Evolutionary conservation across 2,329 filamentous ascomycete species (phyloP).

Genomic region (Aspergillus japonicus): DNA sequence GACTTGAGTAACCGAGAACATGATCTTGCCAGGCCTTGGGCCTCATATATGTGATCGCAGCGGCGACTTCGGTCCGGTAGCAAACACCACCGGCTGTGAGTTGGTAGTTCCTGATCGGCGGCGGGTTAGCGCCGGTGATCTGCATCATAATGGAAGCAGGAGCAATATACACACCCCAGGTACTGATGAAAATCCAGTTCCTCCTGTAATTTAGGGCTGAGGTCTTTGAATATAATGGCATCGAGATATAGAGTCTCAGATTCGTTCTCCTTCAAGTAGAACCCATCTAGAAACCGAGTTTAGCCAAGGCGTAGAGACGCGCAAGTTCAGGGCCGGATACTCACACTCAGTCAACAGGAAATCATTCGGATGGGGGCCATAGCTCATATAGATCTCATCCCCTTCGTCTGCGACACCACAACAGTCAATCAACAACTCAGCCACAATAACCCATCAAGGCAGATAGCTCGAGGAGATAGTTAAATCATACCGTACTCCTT

Average conservation of each 20-base stretch:
- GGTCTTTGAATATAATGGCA: slow-evolving; percentile 39
- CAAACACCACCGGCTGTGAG: slow-evolving; percentile 40
- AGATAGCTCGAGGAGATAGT: too few relatives aligned
- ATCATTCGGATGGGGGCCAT: slow-evolving; percentile 46
- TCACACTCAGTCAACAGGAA: slow-evolving; percentile 46
- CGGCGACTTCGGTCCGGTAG: slow-evolving; percentile 45
- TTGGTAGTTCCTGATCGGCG: slow-evolving; percentile 40
- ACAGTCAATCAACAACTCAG: neutral
- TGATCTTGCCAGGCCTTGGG: slow-evolving; percentile 41
- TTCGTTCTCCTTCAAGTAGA: slow-evolving; percentile 41
- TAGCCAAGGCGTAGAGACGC: neutral
- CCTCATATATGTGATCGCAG: slow-evolving; percentile 41
- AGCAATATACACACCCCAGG: slow-evolving; percentile 34
- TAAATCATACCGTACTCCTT: slow-evolving; percentile 31
- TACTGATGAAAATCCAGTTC: slow-evolving; percentile 39
- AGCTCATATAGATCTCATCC: slow-evolving; percentile 47
- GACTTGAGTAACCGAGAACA: slow-evolving; percentile 36
- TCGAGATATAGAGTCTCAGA: slow-evolving; percentile 44
- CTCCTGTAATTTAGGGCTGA: slow-evolving; percentile 30
- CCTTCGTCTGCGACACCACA: slow-evolving; percentile 29
- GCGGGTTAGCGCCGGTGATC: neutral
- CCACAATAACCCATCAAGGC: too few relatives aligned
- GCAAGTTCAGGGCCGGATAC: slow-evolving; percentile 3
- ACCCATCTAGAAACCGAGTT: slow-evolving; percentile 37
- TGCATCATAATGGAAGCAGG: neutral